A percentile compares a stretch with the other conserved stretches of the same genome.
phyloP scores from a whole-genome alignment of 1,284 basidiomycete species.

The Pterula multifida region DNA sequence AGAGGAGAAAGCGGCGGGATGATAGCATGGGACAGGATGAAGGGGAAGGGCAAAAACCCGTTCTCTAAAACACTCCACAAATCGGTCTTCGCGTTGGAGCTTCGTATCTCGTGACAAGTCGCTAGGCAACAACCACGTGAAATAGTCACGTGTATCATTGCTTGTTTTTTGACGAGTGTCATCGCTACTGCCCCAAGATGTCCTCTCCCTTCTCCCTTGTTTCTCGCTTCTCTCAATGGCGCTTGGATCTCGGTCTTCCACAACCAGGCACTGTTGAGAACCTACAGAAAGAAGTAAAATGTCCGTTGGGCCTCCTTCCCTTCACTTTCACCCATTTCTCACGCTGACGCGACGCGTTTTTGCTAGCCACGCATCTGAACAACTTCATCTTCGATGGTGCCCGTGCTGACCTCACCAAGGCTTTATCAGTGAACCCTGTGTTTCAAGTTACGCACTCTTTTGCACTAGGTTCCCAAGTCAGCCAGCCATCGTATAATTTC shows the following conservation, averaged over 20 bases:
- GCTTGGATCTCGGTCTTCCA: constrained; percentile 66
- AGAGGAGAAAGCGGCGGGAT: background rate
- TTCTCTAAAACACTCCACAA: background rate
- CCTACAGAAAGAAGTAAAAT: constrained; percentile 81
- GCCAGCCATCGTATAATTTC: constrained; percentile 84
- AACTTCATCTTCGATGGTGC: constrained; percentile 98
- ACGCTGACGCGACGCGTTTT: constrained; percentile 5
- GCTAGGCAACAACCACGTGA: background rate
- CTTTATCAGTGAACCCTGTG: constrained; percentile 83
- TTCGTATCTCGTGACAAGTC: background rate
- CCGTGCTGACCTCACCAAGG: constrained; percentile 92
- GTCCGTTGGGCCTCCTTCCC: constrained; percentile 28
- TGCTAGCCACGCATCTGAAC: constrained; percentile 77
- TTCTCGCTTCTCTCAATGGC: constrained; percentile 70
- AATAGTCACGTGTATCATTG: background rate
- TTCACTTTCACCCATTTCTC: constrained; percentile 5
- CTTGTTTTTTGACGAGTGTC: background rate
- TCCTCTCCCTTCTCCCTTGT: constrained; percentile 33
- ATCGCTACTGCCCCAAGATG: background rate
- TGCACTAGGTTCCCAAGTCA: constrained; percentile 68
- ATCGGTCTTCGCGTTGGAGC: background rate
- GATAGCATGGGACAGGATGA: background rate
- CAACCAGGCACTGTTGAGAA: constrained; percentile 88
- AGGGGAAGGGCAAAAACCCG: background rate
- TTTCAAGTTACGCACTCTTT: constrained; percentile 99